Conservation (phyloP, 768 basidiomycete species). For the Mycena epipterygia region DNA sequence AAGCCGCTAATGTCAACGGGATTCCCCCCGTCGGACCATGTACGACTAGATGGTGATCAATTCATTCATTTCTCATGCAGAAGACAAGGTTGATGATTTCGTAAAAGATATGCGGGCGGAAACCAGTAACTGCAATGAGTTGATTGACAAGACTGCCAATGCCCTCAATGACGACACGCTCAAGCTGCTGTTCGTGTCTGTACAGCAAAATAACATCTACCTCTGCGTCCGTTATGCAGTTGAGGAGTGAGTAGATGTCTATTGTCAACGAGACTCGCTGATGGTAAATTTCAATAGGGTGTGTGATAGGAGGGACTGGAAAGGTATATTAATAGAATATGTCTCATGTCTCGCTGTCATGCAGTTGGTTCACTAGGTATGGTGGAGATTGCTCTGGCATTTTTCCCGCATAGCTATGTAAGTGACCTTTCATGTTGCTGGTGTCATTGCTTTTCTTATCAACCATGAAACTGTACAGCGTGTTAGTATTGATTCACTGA, state of each 20-base stretch:
- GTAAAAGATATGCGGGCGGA: background rate
- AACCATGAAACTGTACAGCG: too few species aligned
- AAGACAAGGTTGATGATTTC: background rate
- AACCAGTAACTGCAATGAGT: background rate
- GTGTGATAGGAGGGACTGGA: background rate
- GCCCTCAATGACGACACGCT: background rate
- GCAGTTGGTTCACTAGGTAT: too few species aligned
- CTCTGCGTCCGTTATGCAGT: background rate
- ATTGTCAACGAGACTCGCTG: background rate
- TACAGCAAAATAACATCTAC: conserved; percentile 8
- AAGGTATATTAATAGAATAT: too few species aligned
- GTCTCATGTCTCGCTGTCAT: too few species aligned
- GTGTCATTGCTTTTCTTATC: too few species aligned
- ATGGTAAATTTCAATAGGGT: background rate
- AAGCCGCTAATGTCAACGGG: background rate
- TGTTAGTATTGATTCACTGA: too few species aligned
- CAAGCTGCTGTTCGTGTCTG: conserved; percentile 7
- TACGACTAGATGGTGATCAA: background rate
- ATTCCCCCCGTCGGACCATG: too few species aligned
- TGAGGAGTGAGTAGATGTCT: background rate
- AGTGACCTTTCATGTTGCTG: too few species aligned
- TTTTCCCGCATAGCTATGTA: too few species aligned
- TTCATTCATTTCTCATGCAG: background rate
- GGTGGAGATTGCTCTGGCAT: too few species aligned
- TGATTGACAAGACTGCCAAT: background rate